Base-by-base conservation (phyloP, 257 asterid species). In the Jasminum sambac region DNA sequence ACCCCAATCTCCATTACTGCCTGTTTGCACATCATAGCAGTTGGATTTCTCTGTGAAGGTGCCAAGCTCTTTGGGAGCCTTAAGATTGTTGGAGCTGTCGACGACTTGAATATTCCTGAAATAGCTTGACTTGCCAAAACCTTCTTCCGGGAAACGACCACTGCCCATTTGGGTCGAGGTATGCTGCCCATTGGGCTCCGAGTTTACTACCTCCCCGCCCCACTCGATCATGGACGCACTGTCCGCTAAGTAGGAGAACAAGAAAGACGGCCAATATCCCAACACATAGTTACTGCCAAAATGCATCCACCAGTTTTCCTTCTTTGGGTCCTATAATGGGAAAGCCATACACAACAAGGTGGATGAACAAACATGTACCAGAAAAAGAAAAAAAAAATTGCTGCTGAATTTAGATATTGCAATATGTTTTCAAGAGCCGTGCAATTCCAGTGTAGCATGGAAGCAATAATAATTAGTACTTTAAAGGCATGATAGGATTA, bases 301-400 rank as follows among this genome's bases (percentile, higher is more conserved):
- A 67, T 91, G 96, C 96, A 91, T 87, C 98, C 98, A 91, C 98
- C 98, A 91, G 64, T 91, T 75, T 24, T 96, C 98, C 76, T 89
- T 90, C 76, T 86, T 89, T 36, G 93, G 94, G 77, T 91, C 98
- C 98, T 91, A 74, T 37, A 75, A 68, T 70, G 12, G 12, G 34
- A 41, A 50, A 13, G 1, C 36, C 11, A 41, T 62, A 66, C 13
- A 16, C 8, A 25, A 65, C 36, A 34, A 16, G 57, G 43, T 39
- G 24, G 12, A 16, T 8, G 34, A 66, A 58, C 8, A 6, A 44
- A 64, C 26, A 40, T 7, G 25, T 17, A 66, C 71, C 71, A 13
- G n/a, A n/a, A n/a, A n/a, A n/a, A n/a, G n/a, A n/a, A n/a, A n/a
- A n/a, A 67, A 26, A 44, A 42, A 21, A 44, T 11, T 5, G 26